A percentile compares a stretch with the other conserved stretches of the same genome.
Conservation (phyloP, 805 yeast genomes). For the Cyberlindnera suaveolens region DNA sequence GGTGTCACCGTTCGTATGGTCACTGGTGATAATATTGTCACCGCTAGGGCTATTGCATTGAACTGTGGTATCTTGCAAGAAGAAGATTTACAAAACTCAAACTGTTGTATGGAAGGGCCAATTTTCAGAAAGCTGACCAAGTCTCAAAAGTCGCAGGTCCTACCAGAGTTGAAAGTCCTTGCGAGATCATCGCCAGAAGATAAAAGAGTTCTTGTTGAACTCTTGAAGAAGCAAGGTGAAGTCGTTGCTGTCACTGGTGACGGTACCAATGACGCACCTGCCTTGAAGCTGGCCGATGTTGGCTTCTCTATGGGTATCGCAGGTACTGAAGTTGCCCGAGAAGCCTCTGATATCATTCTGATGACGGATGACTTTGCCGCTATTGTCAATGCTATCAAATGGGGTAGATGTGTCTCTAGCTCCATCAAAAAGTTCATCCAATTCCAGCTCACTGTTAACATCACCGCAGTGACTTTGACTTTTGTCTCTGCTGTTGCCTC, state of each 20-base stretch:
- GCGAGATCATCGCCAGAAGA: slow-evolving; percentile 97
- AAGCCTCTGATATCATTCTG: slow-evolving; percentile 86
- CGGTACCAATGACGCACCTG: slow-evolving; percentile 99
- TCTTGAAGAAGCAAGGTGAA: slow-evolving; percentile 73
- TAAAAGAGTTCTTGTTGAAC: slow-evolving; percentile 78
- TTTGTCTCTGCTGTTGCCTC: slow-evolving; percentile 91
- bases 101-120: slow-evolving; percentile 89
- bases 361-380: slow-evolving; percentile 94
- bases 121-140: slow-evolving; percentile 62
- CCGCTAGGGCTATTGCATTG: slow-evolving; percentile 87
- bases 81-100: slow-evolving; percentile 46
- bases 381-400: slow-evolving; percentile 92
- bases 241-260: slow-evolving; percentile 99
- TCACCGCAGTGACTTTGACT: slow-evolving; percentile 92
- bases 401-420: slow-evolving; percentile 97
- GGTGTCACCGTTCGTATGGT: slow-evolving; percentile 97
- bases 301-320: slow-evolving; percentile 98
- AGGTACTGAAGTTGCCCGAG: slow-evolving; percentile 98
- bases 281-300: slow-evolving; percentile 91
- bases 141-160: slow-evolving; percentile 48
- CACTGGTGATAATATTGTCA: slow-evolving; percentile 89
- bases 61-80: slow-evolving; percentile 65
- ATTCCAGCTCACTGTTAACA: slow-evolving; percentile 92
- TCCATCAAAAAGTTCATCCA: slow-evolving; percentile 95
- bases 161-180: slow-evolving; percentile 75